These are phyloP conservation scores for Xylariaceae sp. DNA, from an alignment of 2,329 filamentous ascomycete species.

Conservation along the genomic window DNA sequence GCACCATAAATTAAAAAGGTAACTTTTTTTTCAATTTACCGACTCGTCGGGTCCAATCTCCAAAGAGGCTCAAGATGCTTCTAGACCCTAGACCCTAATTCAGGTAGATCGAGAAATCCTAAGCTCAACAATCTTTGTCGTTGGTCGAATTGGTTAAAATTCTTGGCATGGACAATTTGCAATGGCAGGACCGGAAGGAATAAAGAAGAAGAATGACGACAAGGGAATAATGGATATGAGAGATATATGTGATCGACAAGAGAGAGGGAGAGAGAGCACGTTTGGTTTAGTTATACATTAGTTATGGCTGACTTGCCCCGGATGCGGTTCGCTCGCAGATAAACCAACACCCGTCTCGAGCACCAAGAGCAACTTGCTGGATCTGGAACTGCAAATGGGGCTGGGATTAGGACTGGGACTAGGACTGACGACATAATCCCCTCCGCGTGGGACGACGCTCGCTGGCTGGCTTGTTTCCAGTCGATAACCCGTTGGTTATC, in stretches of 20 bases:
- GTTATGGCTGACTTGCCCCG: slow-evolving; percentile 10
- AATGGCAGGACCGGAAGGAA: too few relatives aligned
- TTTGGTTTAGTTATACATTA: too few relatives aligned
- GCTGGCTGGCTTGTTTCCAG: slow-evolving; percentile 30
- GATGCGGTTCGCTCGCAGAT: slow-evolving; percentile 23
- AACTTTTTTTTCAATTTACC: slow-evolving; percentile 31
- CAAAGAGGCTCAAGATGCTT: slow-evolving; percentile 17
- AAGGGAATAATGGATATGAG: too few relatives aligned
- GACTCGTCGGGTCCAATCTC: slow-evolving; percentile 23
- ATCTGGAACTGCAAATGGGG: too few relatives aligned
- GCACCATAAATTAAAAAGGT: slow-evolving; percentile 22
- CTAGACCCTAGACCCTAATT: slow-evolving; percentile 12
- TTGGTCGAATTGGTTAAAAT: too few relatives aligned
- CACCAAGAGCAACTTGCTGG: slow-evolving; percentile 1
- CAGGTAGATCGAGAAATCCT: slow-evolving; percentile 5
- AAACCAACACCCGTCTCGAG: slow-evolving; percentile 28
- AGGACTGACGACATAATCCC: slow-evolving; percentile 29
- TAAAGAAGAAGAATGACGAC: too few relatives aligned
- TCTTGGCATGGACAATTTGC: too few relatives aligned
- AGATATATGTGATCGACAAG: slow-evolving; percentile 14
- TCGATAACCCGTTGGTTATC: slow-evolving; percentile 33
- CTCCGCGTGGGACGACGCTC: slow-evolving; percentile 16
- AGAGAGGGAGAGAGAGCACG: background rate
- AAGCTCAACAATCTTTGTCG: too few relatives aligned
- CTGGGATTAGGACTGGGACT: too few relatives aligned